Percentiles rank a stretch among this genome's conserved stretches.
Evolutionary conservation across 352 stramenopile genomes (phyloP).

Genomic region (Pythium monospermum): DNA sequence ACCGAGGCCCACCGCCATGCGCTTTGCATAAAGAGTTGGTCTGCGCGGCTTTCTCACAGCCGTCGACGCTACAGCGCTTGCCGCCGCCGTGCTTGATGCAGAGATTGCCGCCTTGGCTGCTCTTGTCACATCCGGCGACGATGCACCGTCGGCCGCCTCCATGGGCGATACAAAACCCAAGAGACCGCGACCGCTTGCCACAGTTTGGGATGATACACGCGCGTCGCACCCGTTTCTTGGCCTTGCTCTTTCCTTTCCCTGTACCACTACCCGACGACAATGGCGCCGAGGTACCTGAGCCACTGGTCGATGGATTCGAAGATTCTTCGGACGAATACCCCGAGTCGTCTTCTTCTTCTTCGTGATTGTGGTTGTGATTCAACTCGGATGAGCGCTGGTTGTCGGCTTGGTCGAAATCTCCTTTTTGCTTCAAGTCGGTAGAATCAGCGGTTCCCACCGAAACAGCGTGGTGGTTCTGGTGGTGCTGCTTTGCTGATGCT

Average conservation of each 20-base stretch:
- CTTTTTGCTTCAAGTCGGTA: constrained; percentile 4
- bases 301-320: constrained; percentile 15
- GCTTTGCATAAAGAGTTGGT: constrained; percentile 40
- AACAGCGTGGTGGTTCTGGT: too few species aligned
- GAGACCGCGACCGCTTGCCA: constrained; percentile 79
- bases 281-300: too few species aligned
- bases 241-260: constrained; percentile 1
- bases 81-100: constrained; percentile 86
- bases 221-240: constrained; percentile 27
- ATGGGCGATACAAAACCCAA: constrained; percentile 82
- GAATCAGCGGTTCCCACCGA: too few species aligned
- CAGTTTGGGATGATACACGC: constrained; percentile 71
- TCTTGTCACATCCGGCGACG: constrained; percentile 77
- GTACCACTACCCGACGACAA: too few species aligned
- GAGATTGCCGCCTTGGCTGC: constrained; percentile 73
- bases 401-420: constrained; percentile 3
- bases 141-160: constrained; percentile 77
- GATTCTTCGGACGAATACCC: constrained; percentile 9
- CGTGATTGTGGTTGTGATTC: constrained; percentile 2
- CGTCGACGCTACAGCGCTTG: constrained; percentile 73
- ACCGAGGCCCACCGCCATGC: constrained; percentile 42
- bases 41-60: constrained; percentile 68
- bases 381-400: constrained; percentile 9
- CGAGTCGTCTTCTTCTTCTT: too few species aligned
- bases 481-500: neutral